A percentile compares a stretch with the other conserved stretches of the same genome.
Evolutionary conservation across 768 basidiomycete genomes (phyloP).

Genomic region (Krasilnikovozyma curviuscula): DNA sequence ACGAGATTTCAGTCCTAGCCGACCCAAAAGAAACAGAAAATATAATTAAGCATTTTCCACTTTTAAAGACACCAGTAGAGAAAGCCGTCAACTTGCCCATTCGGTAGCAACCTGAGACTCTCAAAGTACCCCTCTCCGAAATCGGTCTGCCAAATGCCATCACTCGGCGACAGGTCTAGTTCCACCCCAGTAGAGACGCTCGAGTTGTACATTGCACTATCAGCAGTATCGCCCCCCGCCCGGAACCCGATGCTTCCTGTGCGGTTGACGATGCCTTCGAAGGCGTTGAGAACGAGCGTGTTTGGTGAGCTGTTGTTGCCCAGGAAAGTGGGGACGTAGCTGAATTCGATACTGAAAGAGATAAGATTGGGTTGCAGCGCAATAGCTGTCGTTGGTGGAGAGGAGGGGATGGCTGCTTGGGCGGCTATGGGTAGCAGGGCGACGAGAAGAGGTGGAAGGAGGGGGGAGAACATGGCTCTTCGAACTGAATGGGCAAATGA

Average conservation of each 20-base stretch:
- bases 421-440: too few relatives aligned
- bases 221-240: too few relatives aligned
- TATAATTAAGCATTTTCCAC: too few relatives aligned
- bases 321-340: slow-evolving; percentile 21
- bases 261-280: slow-evolving; percentile 19
- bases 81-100: too few relatives aligned
- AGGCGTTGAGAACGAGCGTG: slow-evolving; percentile 18
- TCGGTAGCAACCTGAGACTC: slow-evolving; percentile 19
- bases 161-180: slow-evolving; percentile 18
- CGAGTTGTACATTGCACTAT: slow-evolving; percentile 19
- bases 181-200: slow-evolving; percentile 16
- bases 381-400: too few relatives aligned
- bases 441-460: too few relatives aligned
- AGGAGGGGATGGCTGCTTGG: too few relatives aligned
- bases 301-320: slow-evolving; percentile 23
- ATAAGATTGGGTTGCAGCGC: slow-evolving; percentile 19
- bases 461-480: too few relatives aligned
- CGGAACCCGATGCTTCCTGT: slow-evolving; percentile 15
- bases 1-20: slow-evolving; percentile 18
- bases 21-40: too few relatives aligned
- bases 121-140: slow-evolving; percentile 22
- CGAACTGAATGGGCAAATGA: too few relatives aligned
- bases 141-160: slow-evolving; percentile 23
- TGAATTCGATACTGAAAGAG: slow-evolving; percentile 22
- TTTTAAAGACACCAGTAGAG: too few relatives aligned